These are phyloP conservation scores for Colletotrichum plurivorum DNA, from an alignment of 2,329 filamentous ascomycete genomes.

Conservation along the genomic window DNA sequence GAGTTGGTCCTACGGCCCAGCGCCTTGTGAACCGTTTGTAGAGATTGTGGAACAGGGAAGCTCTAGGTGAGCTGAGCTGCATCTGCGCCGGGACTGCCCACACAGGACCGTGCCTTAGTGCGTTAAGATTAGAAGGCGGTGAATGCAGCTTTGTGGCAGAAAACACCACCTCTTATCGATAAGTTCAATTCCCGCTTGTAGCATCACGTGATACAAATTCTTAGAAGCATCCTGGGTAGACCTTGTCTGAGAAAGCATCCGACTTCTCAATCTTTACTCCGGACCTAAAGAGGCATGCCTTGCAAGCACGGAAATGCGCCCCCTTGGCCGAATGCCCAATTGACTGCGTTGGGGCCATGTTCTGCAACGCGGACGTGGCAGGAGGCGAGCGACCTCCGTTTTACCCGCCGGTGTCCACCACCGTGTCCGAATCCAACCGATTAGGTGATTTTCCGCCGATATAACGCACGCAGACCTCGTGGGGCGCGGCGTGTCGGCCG, in stretches of 20 bases:
- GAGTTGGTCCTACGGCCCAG: constrained; percentile 18
- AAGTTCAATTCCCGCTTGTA: neutral
- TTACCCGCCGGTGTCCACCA: constrained; percentile 30
- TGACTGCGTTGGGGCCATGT: neutral
- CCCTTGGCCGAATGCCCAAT: constrained; percentile 10
- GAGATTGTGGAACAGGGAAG: constrained; percentile 36
- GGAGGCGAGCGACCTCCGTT: constrained; percentile 1
- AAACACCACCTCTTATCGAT: constrained; percentile 5
- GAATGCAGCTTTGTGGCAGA: neutral
- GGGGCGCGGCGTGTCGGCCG: constrained; percentile 4
- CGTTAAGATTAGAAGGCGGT: constrained; percentile 23
- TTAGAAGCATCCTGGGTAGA: neutral
- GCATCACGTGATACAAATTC: constrained; percentile 5
- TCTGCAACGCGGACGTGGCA: constrained; percentile 9
- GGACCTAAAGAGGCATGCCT: constrained; percentile 21
- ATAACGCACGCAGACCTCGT: constrained; percentile 34
- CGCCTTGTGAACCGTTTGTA: constrained; percentile 8
- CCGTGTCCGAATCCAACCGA: constrained; percentile 29
- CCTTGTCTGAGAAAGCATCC: neutral
- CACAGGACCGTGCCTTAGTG: neutral
- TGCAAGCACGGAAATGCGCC: constrained; percentile 12
- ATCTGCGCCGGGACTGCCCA: constrained; percentile 15
- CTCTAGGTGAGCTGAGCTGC: constrained; percentile 30
- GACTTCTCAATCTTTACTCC: constrained; percentile 14
- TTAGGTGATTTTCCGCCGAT: constrained; percentile 38